Base-by-base conservation (phyloP, 345 rosid species). In the Eucalyptus albens region DNA sequence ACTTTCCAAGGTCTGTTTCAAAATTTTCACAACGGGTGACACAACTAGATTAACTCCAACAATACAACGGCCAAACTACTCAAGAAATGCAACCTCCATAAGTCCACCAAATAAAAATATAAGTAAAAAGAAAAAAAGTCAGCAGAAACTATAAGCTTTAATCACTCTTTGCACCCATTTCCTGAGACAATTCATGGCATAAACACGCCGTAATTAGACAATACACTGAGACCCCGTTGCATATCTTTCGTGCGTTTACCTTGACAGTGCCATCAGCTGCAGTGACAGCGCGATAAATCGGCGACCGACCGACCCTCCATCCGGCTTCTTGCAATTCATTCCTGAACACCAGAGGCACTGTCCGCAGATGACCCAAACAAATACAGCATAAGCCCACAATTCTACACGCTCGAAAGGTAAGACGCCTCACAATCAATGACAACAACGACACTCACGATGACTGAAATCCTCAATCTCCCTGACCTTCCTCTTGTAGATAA, bases 261-360 rank as follows among this genome's bases (percentile, higher is more conserved):
- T 98, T 98, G 87, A 96, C 91, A 88, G 99, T 98, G 88, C 99
- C 99, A 95, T 98, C 99, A 65, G 97, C 94, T 8, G 99, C 99
- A 72, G 96, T 94, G 87, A 97, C 97, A 49, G 95, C 90, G 7
- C 85, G 92, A 90, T 93, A 94, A 91, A 98, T 88, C 2, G 97
- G 97, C 14, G 98, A 96, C 87, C 99, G 93, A 53, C 99, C 99
- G 4, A 98, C 94, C 72, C 91, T 97, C 96, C 96, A 98, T 86
- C 99, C 99, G 24, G 98, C 94, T 89, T 94, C 96, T 90, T 93
- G 93, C 90, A 98, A 98, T 69, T 92, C 95, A 88, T 94, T 94
- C 88, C 99, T 92, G 94, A 98, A 96, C 89, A 95, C 93, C 91
- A 88, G 96, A 37, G 99, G 99, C 93, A 98, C 99, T 97, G 69